Conservation (phyloP, 805 yeast species). For the Pichia exigua region DNA sequence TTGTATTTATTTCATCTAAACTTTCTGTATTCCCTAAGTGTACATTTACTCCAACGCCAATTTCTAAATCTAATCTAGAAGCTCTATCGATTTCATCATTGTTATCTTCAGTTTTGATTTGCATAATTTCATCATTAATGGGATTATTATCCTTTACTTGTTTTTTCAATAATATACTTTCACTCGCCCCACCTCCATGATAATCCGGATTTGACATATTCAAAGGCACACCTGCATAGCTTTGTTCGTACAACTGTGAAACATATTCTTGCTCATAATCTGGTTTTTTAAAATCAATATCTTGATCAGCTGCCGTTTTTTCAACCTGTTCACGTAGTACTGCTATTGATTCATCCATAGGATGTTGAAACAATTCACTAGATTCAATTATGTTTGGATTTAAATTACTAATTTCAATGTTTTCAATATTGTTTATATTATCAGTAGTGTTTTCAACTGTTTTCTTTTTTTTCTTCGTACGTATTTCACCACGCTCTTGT, state of each 20-base stretch:
- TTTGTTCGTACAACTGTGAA: constrained; percentile 28
- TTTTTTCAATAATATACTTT: neutral
- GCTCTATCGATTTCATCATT: neutral
- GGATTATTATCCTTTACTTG: neutral
- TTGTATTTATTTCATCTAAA: constrained; percentile 1
- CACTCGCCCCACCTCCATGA: constrained; percentile 14
- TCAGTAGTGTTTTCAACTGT: constrained; percentile 5
- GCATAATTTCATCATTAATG: neutral
- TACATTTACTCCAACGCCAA: constrained; percentile 4
- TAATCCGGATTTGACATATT: constrained; percentile 22
- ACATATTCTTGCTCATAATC: constrained; percentile 16
- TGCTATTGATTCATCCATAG: constrained; percentile 1
- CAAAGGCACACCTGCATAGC: constrained; percentile 19
- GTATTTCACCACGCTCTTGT: constrained; percentile 55
- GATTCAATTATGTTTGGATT: constrained; percentile 6
- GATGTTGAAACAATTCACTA: constrained; percentile 5
- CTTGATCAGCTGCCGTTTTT: neutral
- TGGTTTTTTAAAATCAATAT: neutral
- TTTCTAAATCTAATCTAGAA: neutral
- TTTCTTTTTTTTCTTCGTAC: constrained; percentile 20
- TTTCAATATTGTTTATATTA: neutral
- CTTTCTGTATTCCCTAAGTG: constrained; percentile 2
- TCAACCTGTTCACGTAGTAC: neutral
- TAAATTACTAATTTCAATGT: constrained; percentile 5
- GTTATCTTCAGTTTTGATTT: neutral